These are phyloP conservation scores for Daldinia bambusicola DNA, from an alignment of 495 filamentous ascomycete genomes.

Conservation along the genomic window DNA sequence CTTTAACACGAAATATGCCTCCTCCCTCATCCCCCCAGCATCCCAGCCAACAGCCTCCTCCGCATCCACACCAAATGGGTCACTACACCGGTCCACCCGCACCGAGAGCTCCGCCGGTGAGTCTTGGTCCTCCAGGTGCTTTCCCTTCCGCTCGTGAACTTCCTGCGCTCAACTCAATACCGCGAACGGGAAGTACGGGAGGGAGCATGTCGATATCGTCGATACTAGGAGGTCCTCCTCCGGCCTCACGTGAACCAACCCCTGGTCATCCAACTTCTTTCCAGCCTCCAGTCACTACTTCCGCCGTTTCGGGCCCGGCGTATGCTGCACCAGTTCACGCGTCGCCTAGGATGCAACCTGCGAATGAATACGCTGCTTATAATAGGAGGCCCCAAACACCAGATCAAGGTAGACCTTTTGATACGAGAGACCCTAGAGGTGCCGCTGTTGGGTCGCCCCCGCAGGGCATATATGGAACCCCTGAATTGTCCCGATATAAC, in stretches of 20 bases:
- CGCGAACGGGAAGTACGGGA: conserved; percentile 58
- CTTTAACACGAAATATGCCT: conserved; percentile 62
- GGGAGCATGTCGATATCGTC: conserved; percentile 97
- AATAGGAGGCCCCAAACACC: conserved; percentile 77
- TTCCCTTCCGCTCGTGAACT: conserved; percentile 65
- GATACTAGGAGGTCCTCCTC: conserved; percentile 78
- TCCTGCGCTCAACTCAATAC: conserved; percentile 61
- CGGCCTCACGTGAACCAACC: conserved; percentile 60
- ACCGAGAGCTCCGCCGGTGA: conserved; percentile 61
- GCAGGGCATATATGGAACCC: conserved; percentile 58
- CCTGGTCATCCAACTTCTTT: conserved; percentile 63
- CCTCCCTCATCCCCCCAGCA: conserved; percentile 63
- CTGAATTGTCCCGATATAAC: conserved; percentile 64
- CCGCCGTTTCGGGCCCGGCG: conserved; percentile 58
- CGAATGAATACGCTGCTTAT: conserved; percentile 67
- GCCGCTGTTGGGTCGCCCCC: conserved; percentile 59
- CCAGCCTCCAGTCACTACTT: conserved; percentile 62
- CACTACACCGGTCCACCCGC: conserved; percentile 58
- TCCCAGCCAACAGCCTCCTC: conserved; percentile 51
- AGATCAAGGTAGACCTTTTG: conserved; percentile 66
- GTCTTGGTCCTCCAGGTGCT: conserved; percentile 61
- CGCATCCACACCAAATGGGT: conserved; percentile 53
- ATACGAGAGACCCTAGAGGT: conserved; percentile 58
- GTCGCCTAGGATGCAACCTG: conserved; percentile 62
- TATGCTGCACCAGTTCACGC: conserved; percentile 60